A percentile compares a stretch with the other conserved stretches of the same genome.
Conservation (phyloP, 495 filamentous ascomycete genomes). For the Paragyromitra xinjiangensis region DNA sequence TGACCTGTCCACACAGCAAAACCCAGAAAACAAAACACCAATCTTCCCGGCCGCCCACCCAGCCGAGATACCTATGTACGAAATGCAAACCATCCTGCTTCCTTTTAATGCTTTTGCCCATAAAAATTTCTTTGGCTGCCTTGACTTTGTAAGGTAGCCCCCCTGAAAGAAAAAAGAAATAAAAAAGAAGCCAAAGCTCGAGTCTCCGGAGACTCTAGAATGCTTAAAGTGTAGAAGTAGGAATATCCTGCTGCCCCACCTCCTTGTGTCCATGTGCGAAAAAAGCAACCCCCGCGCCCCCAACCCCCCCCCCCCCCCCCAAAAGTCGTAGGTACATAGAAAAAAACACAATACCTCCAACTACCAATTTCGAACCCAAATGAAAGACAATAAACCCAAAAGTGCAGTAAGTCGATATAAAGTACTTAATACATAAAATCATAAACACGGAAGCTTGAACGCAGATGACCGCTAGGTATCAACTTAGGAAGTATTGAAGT, state of each 20-base stretch:
- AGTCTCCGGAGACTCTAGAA: slow-evolving; percentile 30
- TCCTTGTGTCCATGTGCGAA: slow-evolving; percentile 12
- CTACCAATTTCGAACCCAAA: slow-evolving; percentile 17
- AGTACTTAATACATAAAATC: slow-evolving; percentile 34
- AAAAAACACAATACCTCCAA: slow-evolving; percentile 23
- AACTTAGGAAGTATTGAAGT: slow-evolving; percentile 9
- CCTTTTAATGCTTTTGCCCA: slow-evolving; percentile 37
- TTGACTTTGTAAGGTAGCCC: slow-evolving; percentile 28
- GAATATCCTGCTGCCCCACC: slow-evolving; percentile 16
- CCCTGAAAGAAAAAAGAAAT: slow-evolving; percentile 1
- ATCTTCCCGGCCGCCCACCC: slow-evolving; percentile 32
- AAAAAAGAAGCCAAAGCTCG: slow-evolving; percentile 8
- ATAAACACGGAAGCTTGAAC: slow-evolving; percentile 3
- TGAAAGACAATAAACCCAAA: slow-evolving; percentile 9
- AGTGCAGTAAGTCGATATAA: slow-evolving; percentile 10
- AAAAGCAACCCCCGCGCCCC: slow-evolving; percentile 38
- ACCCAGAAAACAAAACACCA: slow-evolving; percentile 25
- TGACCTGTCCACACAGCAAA: slow-evolving; percentile 18
- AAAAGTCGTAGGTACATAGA: slow-evolving; percentile 33
- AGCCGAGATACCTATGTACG: slow-evolving; percentile 36
- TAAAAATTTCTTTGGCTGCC: slow-evolving; percentile 22
- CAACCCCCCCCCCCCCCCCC: not conserved
- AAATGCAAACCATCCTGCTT: slow-evolving; percentile 31
- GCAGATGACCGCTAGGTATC: slow-evolving; percentile 14
- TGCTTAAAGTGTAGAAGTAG: slow-evolving; percentile 22